Percentiles rank a stretch among this genome's conserved stretches.
Conservation (phyloP, 441 rosid species). For the Daphne laureola region DNA sequence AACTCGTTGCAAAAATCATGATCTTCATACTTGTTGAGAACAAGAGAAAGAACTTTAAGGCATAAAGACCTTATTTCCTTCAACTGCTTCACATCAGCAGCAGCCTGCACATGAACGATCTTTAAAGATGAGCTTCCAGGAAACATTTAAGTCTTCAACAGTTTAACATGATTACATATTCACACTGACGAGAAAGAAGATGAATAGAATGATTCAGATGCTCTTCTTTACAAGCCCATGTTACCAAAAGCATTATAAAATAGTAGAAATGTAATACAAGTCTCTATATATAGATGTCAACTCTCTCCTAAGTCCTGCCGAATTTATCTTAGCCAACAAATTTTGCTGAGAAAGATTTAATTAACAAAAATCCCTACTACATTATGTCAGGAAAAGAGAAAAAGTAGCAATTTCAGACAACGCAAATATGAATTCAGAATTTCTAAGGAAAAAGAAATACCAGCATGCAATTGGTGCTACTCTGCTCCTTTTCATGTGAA, state of each 20-base stretch:
- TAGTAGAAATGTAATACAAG: no score
- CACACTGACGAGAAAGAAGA: no score
- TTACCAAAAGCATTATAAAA: no score
- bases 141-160: no score
- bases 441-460: slow-evolving; percentile 24
- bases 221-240: no score
- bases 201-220: no score
- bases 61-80: slow-evolving; percentile 86
- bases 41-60: slow-evolving; percentile 63
- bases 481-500: slow-evolving; percentile 25
- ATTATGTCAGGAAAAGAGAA: neutral
- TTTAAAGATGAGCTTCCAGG: slow-evolving; percentile 6
- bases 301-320: no score
- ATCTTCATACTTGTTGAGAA: slow-evolving; percentile 77
- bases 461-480: slow-evolving; percentile 26
- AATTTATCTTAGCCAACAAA: no score
- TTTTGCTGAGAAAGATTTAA: neutral
- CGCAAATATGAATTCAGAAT: slow-evolving; percentile 2
- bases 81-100: slow-evolving; percentile 43
- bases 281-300: no score
- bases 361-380: neutral
- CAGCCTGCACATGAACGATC: slow-evolving; percentile 40
- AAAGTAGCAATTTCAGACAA: neutral
- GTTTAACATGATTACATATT: no score
- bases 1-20: slow-evolving; percentile 67